Percentiles rank a stretch among this genome's conserved stretches.
Evolutionary conservation across 202 grass and related monocot genomes (phyloP).

Genomic region (Eragrostis tef): DNA sequence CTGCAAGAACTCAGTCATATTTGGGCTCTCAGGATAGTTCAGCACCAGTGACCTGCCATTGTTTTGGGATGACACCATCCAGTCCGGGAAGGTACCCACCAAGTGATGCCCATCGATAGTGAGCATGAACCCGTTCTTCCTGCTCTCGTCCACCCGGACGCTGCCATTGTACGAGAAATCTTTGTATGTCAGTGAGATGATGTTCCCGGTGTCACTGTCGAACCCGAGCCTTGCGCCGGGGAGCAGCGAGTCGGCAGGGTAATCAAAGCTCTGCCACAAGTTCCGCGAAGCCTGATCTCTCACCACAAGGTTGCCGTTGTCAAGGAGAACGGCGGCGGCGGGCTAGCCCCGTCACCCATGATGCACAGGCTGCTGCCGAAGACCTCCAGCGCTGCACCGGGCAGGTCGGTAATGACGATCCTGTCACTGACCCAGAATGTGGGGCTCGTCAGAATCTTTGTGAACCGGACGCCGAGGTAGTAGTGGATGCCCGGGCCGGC

Average conservation of each 20-base stretch:
- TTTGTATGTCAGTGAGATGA: conserved; percentile 37
- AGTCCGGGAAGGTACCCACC: conserved; percentile 55
- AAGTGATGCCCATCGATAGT: conserved; percentile 29
- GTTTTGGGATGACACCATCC: conserved; percentile 54
- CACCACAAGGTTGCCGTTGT: conserved; percentile 70
- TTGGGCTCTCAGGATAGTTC: not conserved
- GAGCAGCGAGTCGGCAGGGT: conserved; percentile 55
- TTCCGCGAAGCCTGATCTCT: conserved; percentile 52
- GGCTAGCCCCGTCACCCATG: conserved; percentile 32
- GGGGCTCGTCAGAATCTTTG: conserved; percentile 43
- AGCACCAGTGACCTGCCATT: conserved; percentile 47
- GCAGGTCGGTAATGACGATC: conserved; percentile 45
- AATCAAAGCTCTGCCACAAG: conserved; percentile 75
- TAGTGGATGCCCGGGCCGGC: conserved; percentile 39
- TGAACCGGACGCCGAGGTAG: conserved; percentile 50
- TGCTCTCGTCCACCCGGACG: conserved; percentile 30
- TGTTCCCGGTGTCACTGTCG: conserved; percentile 43
- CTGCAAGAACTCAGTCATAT: conserved; percentile 50
- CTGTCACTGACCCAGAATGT: conserved; percentile 53
- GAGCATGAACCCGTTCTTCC: conserved; percentile 56
- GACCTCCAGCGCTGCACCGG: conserved; percentile 40
- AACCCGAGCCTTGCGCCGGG: conserved; percentile 56
- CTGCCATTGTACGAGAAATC: conserved; percentile 38
- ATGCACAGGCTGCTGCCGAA: conserved; percentile 45
- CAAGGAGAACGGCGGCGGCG: conserved; percentile 58